Evolutionary conservation across 345 rosid genomes (phyloP).

Genomic region (Gossypium ekmanianum): DNA sequence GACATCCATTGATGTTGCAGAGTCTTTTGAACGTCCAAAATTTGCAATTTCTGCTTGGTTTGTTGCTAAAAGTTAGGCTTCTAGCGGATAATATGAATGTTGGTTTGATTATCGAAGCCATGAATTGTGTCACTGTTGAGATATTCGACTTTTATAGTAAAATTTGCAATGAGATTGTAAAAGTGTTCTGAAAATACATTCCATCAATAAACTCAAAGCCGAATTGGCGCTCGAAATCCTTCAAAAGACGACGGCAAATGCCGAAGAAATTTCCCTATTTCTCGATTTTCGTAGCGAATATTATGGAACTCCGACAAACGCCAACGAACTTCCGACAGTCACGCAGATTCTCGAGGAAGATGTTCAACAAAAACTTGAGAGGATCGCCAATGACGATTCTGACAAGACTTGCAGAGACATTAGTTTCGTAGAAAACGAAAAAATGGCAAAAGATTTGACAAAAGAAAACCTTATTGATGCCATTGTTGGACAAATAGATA

Average conservation of each 20-base stretch:
- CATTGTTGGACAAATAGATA: not conserved
- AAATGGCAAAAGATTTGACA: constrained; percentile 19
- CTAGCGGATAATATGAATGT: constrained; percentile 36
- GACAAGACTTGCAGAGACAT: not conserved
- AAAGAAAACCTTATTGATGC: not conserved
- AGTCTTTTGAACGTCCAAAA: constrained; percentile 45
- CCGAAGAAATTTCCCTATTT: constrained; percentile 35
- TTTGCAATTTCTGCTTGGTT: constrained; percentile 49
- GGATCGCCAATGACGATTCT: constrained; percentile 32
- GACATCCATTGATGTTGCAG: constrained; percentile 25
- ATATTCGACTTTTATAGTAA: constrained; percentile 52
- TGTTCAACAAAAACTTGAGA: constrained; percentile 38
- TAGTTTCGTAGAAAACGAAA: not conserved
- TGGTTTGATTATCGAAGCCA: constrained; percentile 56
- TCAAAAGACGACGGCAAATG: constrained; percentile 43
- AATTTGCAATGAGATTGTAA: constrained; percentile 49
- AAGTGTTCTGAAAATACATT: constrained; percentile 38
- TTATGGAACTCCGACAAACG: constrained; percentile 40
- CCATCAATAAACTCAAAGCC: constrained; percentile 40
- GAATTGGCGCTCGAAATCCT: constrained; percentile 47
- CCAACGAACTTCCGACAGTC: constrained; percentile 42
- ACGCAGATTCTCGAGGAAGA: constrained; percentile 45
- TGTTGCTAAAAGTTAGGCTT: constrained; percentile 63
- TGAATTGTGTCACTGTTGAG: constrained; percentile 66
- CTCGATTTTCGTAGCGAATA: constrained; percentile 44